Evolutionary conservation across 1,139 yeast species (phyloP).

Genomic region (Pichia sp.): DNA sequence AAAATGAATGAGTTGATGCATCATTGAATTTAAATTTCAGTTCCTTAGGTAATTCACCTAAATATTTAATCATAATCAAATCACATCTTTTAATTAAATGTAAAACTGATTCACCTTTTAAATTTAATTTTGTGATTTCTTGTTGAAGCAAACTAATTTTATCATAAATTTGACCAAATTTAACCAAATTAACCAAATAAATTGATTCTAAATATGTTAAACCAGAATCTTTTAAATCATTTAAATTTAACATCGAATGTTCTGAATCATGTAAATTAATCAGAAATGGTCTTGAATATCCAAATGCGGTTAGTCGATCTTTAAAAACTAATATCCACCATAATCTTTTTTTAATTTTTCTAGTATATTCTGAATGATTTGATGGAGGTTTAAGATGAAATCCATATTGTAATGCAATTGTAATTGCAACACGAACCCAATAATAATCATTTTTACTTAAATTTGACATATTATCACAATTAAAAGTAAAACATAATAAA

Average conservation of each 20-base stretch:
- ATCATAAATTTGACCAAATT: constrained; percentile 70
- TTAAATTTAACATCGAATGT: constrained; percentile 63
- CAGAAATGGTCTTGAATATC: constrained; percentile 68
- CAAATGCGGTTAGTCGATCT: constrained; percentile 57
- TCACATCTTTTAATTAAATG: constrained; percentile 58
- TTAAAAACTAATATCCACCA: constrained; percentile 81
- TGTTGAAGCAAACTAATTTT: constrained; percentile 67
- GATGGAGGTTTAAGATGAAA: constrained; percentile 46
- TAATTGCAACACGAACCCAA: constrained; percentile 71
- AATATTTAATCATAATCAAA: constrained; percentile 76
- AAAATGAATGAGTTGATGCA: constrained; percentile 43
- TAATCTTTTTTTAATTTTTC: constrained; percentile 58
- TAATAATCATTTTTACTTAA: constrained; percentile 68
- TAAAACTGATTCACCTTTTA: constrained; percentile 12
- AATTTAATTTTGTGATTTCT: constrained; percentile 29
- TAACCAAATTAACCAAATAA: constrained; percentile 59
- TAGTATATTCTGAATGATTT: constrained; percentile 33
- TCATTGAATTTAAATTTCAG: constrained; percentile 59
- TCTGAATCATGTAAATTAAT: constrained; percentile 74
- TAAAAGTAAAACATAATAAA: constrained; percentile 57
- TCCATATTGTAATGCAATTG: constrained; percentile 76
- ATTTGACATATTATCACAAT: constrained; percentile 78
- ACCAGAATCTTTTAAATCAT: constrained; percentile 50
- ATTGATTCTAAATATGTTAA: constrained; percentile 47
- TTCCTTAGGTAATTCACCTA: constrained; percentile 59